Percentiles rank a stretch among this genome's conserved stretches.
phyloP scores from a whole-genome alignment of 352 stramenopile species.

The Pelagophyceae sp. region DNA sequence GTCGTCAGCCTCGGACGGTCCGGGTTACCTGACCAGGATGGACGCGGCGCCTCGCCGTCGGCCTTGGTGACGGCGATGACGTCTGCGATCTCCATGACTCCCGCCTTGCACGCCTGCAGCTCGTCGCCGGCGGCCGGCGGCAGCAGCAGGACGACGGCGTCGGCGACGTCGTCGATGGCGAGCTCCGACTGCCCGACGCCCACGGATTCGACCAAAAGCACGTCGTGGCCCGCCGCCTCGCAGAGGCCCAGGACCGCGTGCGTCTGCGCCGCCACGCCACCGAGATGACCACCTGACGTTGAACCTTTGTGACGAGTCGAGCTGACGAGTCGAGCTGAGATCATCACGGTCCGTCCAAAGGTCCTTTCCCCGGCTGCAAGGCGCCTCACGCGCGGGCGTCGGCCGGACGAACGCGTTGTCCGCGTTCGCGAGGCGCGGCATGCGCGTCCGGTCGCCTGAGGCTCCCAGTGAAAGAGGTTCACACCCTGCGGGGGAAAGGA shows the following conservation, averaged over 20 bases:
- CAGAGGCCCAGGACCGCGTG: constrained; percentile 85
- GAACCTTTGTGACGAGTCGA: too few species aligned
- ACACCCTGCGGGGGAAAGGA: too few species aligned
- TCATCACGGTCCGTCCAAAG: too few species aligned
- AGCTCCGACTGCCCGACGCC: constrained; percentile 93
- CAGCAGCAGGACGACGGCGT: constrained; percentile 90
- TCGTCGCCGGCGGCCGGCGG: constrained; percentile 88
- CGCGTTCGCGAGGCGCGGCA: constrained; percentile 82
- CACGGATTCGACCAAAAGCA: constrained; percentile 93
- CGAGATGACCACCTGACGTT: not conserved
- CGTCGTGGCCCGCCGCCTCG: constrained; percentile 79
- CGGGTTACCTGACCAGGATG: too few species aligned
- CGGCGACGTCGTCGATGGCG: constrained; percentile 86
- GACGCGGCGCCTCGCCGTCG: too few species aligned
- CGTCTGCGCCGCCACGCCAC: constrained; percentile 55
- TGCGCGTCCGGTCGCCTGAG: constrained; percentile 98
- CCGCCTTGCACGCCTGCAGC: constrained; percentile 92
- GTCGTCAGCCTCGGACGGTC: too few species aligned
- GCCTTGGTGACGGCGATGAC: constrained; percentile 95
- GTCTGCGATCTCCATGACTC: constrained; percentile 94
- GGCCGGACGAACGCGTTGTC: constrained; percentile 80
- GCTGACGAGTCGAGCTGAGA: too few species aligned
- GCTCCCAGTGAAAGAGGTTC: too few species aligned
- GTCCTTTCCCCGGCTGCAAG: too few species aligned
- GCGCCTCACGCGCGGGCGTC: constrained; percentile 74